phyloP scores from a whole-genome alignment of 805 yeast species.

The Starmerella bacillaris region DNA sequence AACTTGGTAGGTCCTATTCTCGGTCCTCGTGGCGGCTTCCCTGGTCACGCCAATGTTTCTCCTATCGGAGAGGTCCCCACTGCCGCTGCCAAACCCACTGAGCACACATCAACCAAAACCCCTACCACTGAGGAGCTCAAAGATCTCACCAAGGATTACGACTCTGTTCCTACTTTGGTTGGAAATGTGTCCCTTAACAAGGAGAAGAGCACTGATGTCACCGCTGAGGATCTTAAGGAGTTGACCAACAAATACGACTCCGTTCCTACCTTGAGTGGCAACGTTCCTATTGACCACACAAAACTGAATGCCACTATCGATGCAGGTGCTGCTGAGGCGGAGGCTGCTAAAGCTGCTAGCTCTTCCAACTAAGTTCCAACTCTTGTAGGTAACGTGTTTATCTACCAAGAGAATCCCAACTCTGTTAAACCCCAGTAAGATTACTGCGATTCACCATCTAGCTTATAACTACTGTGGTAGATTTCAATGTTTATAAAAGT shows the following conservation, averaged over 20 bases:
- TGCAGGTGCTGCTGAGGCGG: background rate
- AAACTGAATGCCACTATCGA: background rate
- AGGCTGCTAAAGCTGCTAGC: background rate
- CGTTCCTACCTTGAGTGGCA: constrained; percentile 22
- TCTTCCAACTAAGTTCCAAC: constrained; percentile 13
- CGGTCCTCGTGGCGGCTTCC: constrained; percentile 25
- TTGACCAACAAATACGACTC: constrained; percentile 16
- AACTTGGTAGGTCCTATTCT: constrained; percentile 22
- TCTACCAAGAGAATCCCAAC: constrained; percentile 16
- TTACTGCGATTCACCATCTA: too few species aligned
- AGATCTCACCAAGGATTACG: constrained; percentile 13
- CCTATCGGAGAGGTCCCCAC: constrained; percentile 17
- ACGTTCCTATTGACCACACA: constrained; percentile 18
- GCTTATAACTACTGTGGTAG: too few species aligned
- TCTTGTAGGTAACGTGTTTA: constrained; percentile 20
- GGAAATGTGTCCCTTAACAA: constrained; percentile 17
- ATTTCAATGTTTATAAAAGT: too few species aligned
- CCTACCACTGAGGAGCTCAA: constrained; percentile 1
- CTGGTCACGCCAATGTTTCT: constrained; percentile 12
- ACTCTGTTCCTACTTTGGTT: constrained; percentile 20
- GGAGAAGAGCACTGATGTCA: constrained; percentile 2
- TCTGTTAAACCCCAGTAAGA: too few species aligned
- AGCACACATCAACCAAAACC: constrained; percentile 9
- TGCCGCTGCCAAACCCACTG: constrained; percentile 18
- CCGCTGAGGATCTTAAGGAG: constrained; percentile 2